Conservation (phyloP, 352 stramenopile genomes). For the Globisporangium nagaii region DNA sequence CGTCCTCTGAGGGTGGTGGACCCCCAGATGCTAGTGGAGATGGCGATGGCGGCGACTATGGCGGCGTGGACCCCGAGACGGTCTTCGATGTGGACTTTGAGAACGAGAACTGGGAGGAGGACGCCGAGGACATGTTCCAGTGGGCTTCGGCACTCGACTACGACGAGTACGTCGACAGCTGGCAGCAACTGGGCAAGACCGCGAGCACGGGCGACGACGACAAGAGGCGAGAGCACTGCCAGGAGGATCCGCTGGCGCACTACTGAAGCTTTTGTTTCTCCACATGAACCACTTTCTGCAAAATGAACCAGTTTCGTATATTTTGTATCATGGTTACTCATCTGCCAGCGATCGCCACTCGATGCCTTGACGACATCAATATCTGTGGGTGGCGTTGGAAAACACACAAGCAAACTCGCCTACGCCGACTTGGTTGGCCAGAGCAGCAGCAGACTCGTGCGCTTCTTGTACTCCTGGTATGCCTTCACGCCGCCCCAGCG, state of each 20-base stretch:
- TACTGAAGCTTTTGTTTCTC: too few relatives aligned
- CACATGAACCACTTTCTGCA: too few relatives aligned
- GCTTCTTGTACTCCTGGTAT: slow-evolving; percentile 80
- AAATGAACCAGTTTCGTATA: too few relatives aligned
- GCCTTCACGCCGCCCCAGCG: slow-evolving; percentile 51
- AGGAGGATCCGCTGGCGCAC: neutral
- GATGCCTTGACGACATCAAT: too few relatives aligned
- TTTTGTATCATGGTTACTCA: too few relatives aligned
- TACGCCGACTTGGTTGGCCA: slow-evolving; percentile 6
- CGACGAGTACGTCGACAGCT: slow-evolving; percentile 68
- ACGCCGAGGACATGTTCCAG: slow-evolving; percentile 70
- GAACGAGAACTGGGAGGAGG: slow-evolving; percentile 55
- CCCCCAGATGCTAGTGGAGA: neutral
- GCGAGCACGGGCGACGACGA: slow-evolving; percentile 38
- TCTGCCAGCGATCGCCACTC: too few relatives aligned
- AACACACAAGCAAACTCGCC: too few relatives aligned
- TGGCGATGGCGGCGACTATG: slow-evolving; percentile 12
- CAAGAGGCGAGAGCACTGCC: too few relatives aligned
- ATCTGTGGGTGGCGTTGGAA: too few relatives aligned
- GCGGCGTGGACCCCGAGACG: slow-evolving; percentile 4
- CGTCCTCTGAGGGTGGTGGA: neutral
- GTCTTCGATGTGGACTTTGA: slow-evolving; percentile 68
- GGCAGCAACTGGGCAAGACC: slow-evolving; percentile 53
- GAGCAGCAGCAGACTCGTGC: slow-evolving; percentile 59
- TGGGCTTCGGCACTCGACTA: slow-evolving; percentile 64